These are phyloP conservation scores for Clausena lansium DNA, from an alignment of 345 rosid genomes.

Conservation along the genomic window DNA sequence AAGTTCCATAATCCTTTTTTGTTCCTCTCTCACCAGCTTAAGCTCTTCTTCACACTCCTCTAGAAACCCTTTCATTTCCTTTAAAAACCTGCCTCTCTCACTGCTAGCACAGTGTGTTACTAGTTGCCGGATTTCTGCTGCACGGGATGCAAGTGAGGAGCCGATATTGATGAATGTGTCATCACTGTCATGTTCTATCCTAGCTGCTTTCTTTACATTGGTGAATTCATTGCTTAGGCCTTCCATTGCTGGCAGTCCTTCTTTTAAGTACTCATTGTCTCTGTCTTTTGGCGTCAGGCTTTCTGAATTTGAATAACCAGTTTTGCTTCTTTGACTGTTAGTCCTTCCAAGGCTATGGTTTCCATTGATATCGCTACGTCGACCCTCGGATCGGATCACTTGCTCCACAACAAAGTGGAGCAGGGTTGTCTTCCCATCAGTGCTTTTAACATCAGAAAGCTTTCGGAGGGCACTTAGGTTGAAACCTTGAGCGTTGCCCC, in stretches of 20 bases:
- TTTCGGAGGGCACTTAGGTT: slow-evolving; percentile 60
- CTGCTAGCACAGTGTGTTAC: slow-evolving; percentile 24
- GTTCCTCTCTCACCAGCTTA: slow-evolving; percentile 50
- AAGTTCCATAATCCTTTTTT: slow-evolving; percentile 54
- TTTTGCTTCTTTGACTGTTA: slow-evolving; percentile 1
- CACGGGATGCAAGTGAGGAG: slow-evolving; percentile 43
- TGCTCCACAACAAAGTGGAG: slow-evolving; percentile 86
- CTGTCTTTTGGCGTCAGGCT: slow-evolving; percentile 34
- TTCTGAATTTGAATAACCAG: slow-evolving; percentile 13
- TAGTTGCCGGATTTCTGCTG: slow-evolving; percentile 41
- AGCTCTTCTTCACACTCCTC: slow-evolving; percentile 63
- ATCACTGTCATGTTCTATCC: slow-evolving; percentile 47
- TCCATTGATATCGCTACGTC: slow-evolving; percentile 27
- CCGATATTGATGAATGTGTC: slow-evolving; percentile 44
- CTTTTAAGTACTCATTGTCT: slow-evolving; percentile 41
- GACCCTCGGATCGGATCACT: slow-evolving; percentile 67
- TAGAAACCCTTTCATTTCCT: slow-evolving; percentile 63
- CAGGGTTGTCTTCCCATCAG: slow-evolving; percentile 70
- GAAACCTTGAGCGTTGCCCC: slow-evolving; percentile 87
- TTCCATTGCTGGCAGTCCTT: slow-evolving; percentile 52
- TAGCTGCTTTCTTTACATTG: slow-evolving; percentile 65
- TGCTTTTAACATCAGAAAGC: slow-evolving; percentile 74
- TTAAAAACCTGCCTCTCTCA: slow-evolving; percentile 42
- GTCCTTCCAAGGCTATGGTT: slow-evolving; percentile 23
- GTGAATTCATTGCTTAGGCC: slow-evolving; percentile 48